Percentiles rank a stretch among this genome's conserved stretches.
Conservation (phyloP, 352 stramenopile species). For the Globisporangium cederbergense region DNA sequence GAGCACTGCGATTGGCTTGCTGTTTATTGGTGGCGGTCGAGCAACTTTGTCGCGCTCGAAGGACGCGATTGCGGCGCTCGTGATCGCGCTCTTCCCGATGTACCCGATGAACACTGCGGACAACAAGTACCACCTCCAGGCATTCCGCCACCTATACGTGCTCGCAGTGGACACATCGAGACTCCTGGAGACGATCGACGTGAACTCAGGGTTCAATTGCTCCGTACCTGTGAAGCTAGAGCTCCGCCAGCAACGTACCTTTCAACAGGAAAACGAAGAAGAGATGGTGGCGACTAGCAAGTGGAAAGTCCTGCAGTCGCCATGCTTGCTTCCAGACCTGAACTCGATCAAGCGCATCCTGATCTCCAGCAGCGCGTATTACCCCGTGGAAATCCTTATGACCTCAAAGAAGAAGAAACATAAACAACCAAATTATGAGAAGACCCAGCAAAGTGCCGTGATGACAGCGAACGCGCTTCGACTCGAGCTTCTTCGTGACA, state of each 20-base stretch:
- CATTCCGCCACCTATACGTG: slow-evolving; percentile 91
- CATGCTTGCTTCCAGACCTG: slow-evolving; percentile 71
- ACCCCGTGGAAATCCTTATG: slow-evolving; percentile 65
- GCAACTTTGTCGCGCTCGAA: slow-evolving; percentile 88
- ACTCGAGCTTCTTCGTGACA: slow-evolving; percentile 48
- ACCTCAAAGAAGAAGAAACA: slow-evolving; percentile 2
- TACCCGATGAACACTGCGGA: slow-evolving; percentile 91
- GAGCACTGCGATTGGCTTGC: slow-evolving; percentile 92
- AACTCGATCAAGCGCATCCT: slow-evolving; percentile 49
- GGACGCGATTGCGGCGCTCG: slow-evolving; percentile 91
- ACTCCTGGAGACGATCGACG: slow-evolving; percentile 74
- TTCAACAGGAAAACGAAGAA: not conserved
- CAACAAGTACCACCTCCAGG: slow-evolving; percentile 91
- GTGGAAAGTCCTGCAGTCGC: slow-evolving; percentile 42
- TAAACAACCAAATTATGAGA: not conserved
- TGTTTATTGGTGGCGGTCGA: slow-evolving; percentile 95
- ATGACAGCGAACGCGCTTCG: slow-evolving; percentile 52
- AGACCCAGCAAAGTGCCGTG: not conserved
- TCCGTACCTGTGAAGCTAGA: slow-evolving; percentile 47
- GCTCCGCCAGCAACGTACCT: slow-evolving; percentile 15
- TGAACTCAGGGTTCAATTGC: slow-evolving; percentile 44
- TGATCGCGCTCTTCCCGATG: slow-evolving; percentile 94
- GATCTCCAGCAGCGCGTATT: slow-evolving; percentile 48
- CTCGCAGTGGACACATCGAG: slow-evolving; percentile 73
- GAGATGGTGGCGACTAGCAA: not conserved